Evolutionary conservation across 129 eudicot genomes (phyloP).

Genomic region (Oenanthe sinensis): DNA sequence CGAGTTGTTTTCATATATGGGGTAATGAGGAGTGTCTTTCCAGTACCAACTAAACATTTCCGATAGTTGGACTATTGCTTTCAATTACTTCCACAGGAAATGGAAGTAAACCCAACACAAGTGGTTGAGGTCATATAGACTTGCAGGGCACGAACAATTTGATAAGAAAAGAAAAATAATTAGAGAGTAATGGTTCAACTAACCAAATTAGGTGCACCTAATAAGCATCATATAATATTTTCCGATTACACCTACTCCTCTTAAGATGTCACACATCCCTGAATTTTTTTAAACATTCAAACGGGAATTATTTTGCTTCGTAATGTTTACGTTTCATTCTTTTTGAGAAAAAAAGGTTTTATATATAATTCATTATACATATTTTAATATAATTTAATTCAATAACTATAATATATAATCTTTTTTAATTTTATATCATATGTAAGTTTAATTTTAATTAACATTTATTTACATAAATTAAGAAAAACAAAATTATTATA

Average conservation of each 20-base stretch:
- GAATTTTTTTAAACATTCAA: background rate
- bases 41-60: background rate
- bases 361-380: too few species aligned
- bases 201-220: constrained; percentile 6
- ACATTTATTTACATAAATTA: too few species aligned
- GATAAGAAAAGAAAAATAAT: background rate
- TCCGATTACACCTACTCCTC: background rate
- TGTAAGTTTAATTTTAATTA: too few species aligned
- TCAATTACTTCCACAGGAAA: background rate
- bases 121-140: background rate
- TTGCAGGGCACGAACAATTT: background rate
- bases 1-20: background rate
- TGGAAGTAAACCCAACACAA: background rate
- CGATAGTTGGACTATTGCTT: constrained; percentile 5
- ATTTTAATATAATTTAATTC: too few species aligned
- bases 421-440: too few species aligned
- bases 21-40: background rate
- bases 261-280: background rate
- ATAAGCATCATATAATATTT: background rate
- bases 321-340: too few species aligned
- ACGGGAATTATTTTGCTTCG: too few species aligned
- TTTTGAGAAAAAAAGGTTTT: too few species aligned
- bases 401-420: too few species aligned
- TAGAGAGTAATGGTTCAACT: background rate
- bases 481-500: too few species aligned